Evolutionary conservation across 148 eudicot species (phyloP), one percentile per base, ranked within the genome.

Genomic region (Cornus controversa): DNA sequence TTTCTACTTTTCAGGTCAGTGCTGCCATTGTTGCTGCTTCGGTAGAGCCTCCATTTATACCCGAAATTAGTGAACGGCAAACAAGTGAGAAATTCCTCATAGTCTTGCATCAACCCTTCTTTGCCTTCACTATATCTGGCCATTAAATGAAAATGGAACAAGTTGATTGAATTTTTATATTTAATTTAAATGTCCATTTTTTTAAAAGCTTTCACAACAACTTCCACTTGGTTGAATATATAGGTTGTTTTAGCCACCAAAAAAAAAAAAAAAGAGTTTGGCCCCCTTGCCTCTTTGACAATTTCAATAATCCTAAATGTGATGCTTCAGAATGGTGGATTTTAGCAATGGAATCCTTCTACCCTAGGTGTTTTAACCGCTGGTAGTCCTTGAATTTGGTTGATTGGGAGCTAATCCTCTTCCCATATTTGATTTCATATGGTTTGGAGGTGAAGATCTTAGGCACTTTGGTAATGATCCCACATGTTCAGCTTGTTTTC

Each of bases 21-120:
- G 82, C 75, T 75, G 74, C 81, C 72, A 73, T 79, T 64, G 27
- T 82, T 72, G 80, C 80, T 80, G 78, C 76, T 81, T 75, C 80
- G 42, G 69, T 81, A 53, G 92, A 82, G 63, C 77, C 73, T 25
- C 67, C 80, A 62, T 74, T 24, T 74, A 86, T 90, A 75, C 91
- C 86, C 6, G 91, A 85, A 81, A 81, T 82, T 60, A 88, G 84
- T 78, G 92, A 92, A 75, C 89, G 87, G 34, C 82, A 77, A 68
- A 88, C 84, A 89, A 95, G 98, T 84, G 78, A 84, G 91, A 78
- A 60, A 70, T 53, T 84, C 24, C 45, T 24, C 57, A n/a, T n/a
- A 16, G 57, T 50, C 20, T 50, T 50, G 57, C 20, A 50, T 50
- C 57, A 1, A 50, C 57, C 20, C 50, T 50, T 13, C 18, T 13